Base-by-base conservation (phyloP, 2,329 filamentous ascomycete genomes). In the Aspergillus tanneri region DNA sequence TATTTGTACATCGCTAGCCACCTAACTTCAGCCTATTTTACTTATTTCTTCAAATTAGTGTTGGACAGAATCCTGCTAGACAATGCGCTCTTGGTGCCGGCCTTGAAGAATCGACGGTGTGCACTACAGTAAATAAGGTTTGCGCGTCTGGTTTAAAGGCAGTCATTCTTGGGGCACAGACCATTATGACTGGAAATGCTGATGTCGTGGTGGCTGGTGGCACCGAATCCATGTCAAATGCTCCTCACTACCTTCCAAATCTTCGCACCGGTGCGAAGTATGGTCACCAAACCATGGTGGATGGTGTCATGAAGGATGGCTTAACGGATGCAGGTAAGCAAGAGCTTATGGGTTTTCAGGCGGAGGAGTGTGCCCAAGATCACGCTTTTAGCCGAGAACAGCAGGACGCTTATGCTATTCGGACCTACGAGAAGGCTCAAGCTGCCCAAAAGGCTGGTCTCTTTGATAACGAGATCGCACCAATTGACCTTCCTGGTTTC, bases 121-220 rank as follows among this genome's bases (percentile, higher is more conserved):
- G 86, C 75, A 99, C 93, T 37, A 95, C 91, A 43, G 83, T 99
- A 67, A 99, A 99, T 86, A 99, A 99, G 79, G 93, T 99, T 69
- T 99, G 93, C 81, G 93, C 93, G 56, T 96, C 91, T 8, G 86
- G 87, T 36, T 78, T 96, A 69, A 99, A 99, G 80, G 89, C 93
- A 60, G 86, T 99, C 67, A 90, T 96, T 58, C 81, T 99, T 52
- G 93, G 88, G 60, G 89, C 92, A 43, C 93, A 97, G 75, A 96
- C 92, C 63, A 99, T 99, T 77, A 90, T 97, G 72, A 95, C 91
- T 45, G 92, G 93, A 60, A 96, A 90, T 69, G 92, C 92, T 57
- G 86, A 89, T 61, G 86, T 96, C 58, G 85, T 99, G 57, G 90
- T 99, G 51, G 93, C 91, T 57, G 93, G 91, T 67, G 93, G 93